A percentile compares a stretch with the other conserved stretches of the same genome.
phyloP scores from a whole-genome alignment of 2,329 filamentous ascomycete species.

The Exophiala mesophila region DNA sequence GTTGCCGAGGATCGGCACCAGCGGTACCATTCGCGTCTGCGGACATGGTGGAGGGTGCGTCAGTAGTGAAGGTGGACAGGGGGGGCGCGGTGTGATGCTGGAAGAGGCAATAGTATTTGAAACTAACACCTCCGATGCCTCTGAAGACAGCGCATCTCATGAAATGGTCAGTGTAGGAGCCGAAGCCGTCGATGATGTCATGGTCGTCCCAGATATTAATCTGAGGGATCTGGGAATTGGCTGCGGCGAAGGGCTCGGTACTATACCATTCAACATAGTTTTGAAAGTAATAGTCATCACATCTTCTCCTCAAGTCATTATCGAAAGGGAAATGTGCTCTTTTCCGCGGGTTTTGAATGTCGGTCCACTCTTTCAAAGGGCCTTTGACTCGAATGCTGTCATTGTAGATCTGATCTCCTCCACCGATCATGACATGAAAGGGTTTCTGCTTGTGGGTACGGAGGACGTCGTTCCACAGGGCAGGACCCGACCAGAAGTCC shows the following conservation, averaged over 20 bases:
- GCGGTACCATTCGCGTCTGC: slow-evolving; percentile 45
- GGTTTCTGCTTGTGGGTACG: slow-evolving; percentile 55
- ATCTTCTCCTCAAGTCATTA: slow-evolving; percentile 58
- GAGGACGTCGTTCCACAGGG: slow-evolving; percentile 61
- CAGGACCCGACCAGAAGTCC: slow-evolving; percentile 57
- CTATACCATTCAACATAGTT: slow-evolving; percentile 66
- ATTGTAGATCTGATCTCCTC: slow-evolving; percentile 80
- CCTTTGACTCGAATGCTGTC: slow-evolving; percentile 78
- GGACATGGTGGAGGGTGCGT: slow-evolving; percentile 54
- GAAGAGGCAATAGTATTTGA: slow-evolving; percentile 62
- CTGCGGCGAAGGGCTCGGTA: slow-evolving; percentile 56
- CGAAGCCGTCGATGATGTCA: slow-evolving; percentile 85
- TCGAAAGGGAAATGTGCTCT: slow-evolving; percentile 57
- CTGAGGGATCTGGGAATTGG: slow-evolving; percentile 59
- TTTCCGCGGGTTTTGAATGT: slow-evolving; percentile 57
- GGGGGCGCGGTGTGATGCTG: slow-evolving; percentile 79
- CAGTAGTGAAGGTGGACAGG: slow-evolving; percentile 77
- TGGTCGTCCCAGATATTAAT: slow-evolving; percentile 84
- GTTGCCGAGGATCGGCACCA: slow-evolving; percentile 62
- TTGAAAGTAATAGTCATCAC: slow-evolving; percentile 58
- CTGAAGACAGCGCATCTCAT: slow-evolving; percentile 62
- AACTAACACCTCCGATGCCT: slow-evolving; percentile 56
- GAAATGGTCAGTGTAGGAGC: slow-evolving; percentile 70
- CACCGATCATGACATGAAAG: slow-evolving; percentile 72
- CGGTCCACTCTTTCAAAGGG: slow-evolving; percentile 64